Conservation (phyloP, 1,139 yeast genomes). For the Yamadazyma conglobata region DNA sequence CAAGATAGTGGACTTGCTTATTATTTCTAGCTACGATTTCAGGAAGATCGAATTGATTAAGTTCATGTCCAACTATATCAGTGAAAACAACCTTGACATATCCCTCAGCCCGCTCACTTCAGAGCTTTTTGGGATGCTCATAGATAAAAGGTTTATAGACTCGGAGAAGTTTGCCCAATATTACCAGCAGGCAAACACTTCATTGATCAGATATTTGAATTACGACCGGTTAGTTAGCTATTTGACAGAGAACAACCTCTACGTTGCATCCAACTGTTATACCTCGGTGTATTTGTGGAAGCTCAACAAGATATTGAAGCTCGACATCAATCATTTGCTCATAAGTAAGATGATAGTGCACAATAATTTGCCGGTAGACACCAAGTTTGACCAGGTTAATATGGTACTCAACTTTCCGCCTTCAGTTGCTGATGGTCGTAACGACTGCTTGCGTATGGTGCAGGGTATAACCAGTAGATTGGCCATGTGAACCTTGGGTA, state of each 20-base stretch:
- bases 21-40: conserved; percentile 34
- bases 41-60: conserved; percentile 27
- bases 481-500: not conserved
- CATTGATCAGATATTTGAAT: conserved; percentile 14
- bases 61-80: conserved; percentile 18
- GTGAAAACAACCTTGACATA: conserved; percentile 7
- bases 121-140: conserved; percentile 9
- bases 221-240: conserved; percentile 19
- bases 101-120: conserved; percentile 3
- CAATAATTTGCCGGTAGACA: conserved; percentile 28
- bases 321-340: conserved; percentile 21
- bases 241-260: conserved; percentile 31
- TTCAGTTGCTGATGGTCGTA: conserved; percentile 8
- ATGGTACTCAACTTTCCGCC: conserved; percentile 24
- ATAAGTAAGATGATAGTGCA: conserved; percentile 32
- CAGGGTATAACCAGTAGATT: conserved; percentile 11
- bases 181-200: conserved; percentile 12
- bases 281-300: conserved; percentile 21
- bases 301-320: conserved; percentile 16
- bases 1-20: conserved; percentile 28
- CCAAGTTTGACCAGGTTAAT: conserved; percentile 34
- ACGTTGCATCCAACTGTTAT: conserved; percentile 28
- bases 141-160: conserved; percentile 18
- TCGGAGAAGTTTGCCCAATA: conserved; percentile 17
- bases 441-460: conserved; percentile 12